Evolutionary conservation across 2,329 filamentous ascomycete genomes (phyloP).

Genomic region (Penicillium sp.): DNA sequence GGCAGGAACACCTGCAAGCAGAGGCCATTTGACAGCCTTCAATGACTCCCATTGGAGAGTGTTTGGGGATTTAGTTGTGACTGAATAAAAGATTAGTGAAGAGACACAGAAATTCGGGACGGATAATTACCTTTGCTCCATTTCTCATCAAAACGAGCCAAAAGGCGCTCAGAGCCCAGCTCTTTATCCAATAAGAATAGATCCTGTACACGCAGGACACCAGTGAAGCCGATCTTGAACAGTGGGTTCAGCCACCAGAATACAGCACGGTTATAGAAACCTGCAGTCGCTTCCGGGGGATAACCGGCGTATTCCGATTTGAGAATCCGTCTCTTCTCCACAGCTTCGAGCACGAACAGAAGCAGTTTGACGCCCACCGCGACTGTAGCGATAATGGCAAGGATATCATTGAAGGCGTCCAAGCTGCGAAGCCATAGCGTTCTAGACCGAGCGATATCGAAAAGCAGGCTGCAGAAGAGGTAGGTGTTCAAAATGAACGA

Average conservation of each 20-base stretch:
- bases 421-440: conserved; percentile 42
- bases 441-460: conserved; percentile 47
- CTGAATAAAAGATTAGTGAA: conserved; percentile 21
- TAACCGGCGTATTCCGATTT: conserved; percentile 37
- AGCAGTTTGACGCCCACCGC: conserved; percentile 44
- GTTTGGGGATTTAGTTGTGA: conserved; percentile 24
- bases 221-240: conserved; percentile 49
- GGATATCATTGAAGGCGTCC: conserved; percentile 29
- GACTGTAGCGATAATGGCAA: conserved; percentile 45
- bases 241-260: conserved; percentile 57
- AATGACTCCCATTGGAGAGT: conserved; percentile 31
- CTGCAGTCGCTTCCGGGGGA: conserved; percentile 53
- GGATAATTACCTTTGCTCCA: conserved; percentile 41
- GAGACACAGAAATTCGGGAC: neutral
- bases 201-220: conserved; percentile 44
- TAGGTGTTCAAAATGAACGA: conserved; percentile 50
- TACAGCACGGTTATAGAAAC: conserved; percentile 48
- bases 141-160: conserved; percentile 34
- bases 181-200: conserved; percentile 47
- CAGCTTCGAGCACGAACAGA: conserved; percentile 46
- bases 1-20: conserved; percentile 33
- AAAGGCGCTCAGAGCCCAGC: conserved; percentile 42
- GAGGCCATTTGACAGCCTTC: conserved; percentile 33
- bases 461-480: conserved; percentile 45
- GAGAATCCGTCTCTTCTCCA: conserved; percentile 45